Evolutionary conservation across 192 early-diverging fungal genomes (phyloP), one percentile per base, ranked within the genome.

Genomic region (Diversispora eburnea): DNA sequence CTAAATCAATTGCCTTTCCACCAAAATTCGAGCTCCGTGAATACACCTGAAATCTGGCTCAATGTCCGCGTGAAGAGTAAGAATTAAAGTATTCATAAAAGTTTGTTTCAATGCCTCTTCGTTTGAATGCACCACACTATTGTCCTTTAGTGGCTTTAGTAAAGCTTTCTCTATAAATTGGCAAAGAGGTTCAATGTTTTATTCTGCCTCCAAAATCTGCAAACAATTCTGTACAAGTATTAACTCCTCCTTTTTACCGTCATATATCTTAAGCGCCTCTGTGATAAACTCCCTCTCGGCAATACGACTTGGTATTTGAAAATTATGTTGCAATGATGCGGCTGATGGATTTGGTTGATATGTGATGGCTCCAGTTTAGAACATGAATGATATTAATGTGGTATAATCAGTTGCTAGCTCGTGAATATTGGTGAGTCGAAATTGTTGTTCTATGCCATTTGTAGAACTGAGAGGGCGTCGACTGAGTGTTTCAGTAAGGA

Each of bases 391-490:
- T 43, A 63, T 33, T 43, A 63, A 63, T 3, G 61, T 4, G 20
- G 39, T 63, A 42, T 6, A 20, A 63, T 63, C 61, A 63, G 61
- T 63, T 63, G 61, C 39, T 42, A 63, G 39, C 39, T 63, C 8
- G 15, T 7, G 0, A 42, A 63, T 63, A 63, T 63, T 63, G 39
- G 61, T 42, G 15, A 42, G 61, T 9, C 8, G 7, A 63, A 63
- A 63, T 63, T 7, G 15, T 3, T 63, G 61, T 63, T 42, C 61
- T 33, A 42, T 63, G 39, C 22, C 3, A 0, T 63, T 62, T 62
- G 22, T 25, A 33, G 5, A 62, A 1, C 2, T 2, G 22, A 62
- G 33, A 25, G 60, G 22, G 22, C 22, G 22, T 63, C 0, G 22
- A 63, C 15, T 63, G 39, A 42, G 39, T 63, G 22, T 6, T 63